Conservation (phyloP, 371 early-diverging fungal genomes). For the Mucor racemosus region DNA sequence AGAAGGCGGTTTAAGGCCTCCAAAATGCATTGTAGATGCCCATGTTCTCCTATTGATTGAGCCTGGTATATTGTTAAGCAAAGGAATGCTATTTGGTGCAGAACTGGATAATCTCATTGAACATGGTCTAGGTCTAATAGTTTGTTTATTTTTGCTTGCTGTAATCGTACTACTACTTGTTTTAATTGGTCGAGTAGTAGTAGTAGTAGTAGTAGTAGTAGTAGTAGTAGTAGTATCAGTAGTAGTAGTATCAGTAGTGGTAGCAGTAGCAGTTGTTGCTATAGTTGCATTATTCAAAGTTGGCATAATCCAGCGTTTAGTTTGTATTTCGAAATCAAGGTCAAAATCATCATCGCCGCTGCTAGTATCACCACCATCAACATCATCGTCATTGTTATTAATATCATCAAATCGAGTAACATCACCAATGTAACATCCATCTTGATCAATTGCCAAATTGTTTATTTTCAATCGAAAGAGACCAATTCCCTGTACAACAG, state of each 20-base stretch:
- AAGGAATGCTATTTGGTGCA: neutral
- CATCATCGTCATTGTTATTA: neutral
- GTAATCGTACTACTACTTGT: neutral
- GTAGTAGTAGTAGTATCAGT: too few relatives aligned
- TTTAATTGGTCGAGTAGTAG: neutral
- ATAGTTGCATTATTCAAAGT: neutral
- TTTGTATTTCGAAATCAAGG: neutral
- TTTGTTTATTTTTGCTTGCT: neutral
- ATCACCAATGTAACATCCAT: slow-evolving; percentile 8
- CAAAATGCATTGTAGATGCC: slow-evolving; percentile 3
- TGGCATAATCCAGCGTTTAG: slow-evolving; percentile 8
- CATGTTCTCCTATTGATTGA: slow-evolving; percentile 4
- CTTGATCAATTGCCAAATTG: neutral
- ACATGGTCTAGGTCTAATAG: slow-evolving; percentile 6
- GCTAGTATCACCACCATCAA: neutral
- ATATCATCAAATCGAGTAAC: slow-evolving; percentile 16
- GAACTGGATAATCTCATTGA: slow-evolving; percentile 20
- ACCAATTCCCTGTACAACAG: slow-evolving; percentile 30
- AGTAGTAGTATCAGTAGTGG: too few relatives aligned
- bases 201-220: too few relatives aligned
- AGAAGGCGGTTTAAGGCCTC: neutral
- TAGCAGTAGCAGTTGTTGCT: too few relatives aligned
- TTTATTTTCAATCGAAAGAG: slow-evolving; percentile 20
- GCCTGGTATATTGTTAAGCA: neutral
- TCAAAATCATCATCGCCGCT: neutral